Conservation (phyloP, 164 flowering plant genomes). For the Chloranthus sessilifolius region DNA sequence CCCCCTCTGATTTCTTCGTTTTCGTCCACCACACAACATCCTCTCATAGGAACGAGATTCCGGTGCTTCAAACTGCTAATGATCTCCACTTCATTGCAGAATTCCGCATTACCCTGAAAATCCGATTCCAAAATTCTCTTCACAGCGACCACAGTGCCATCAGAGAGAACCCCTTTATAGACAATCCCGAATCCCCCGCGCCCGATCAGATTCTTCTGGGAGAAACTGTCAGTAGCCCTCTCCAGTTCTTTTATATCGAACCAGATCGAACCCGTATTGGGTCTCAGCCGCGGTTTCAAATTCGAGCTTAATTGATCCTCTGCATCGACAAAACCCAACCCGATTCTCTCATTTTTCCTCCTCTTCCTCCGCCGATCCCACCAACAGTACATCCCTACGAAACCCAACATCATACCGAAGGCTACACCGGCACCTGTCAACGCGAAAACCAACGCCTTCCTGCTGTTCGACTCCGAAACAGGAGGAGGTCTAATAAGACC, state of each 20-base stretch:
- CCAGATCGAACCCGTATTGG: constrained; percentile 59
- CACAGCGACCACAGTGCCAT: constrained; percentile 59
- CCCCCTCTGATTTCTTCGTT: constrained; percentile 20
- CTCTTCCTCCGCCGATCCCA: constrained; percentile 24
- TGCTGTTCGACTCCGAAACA: constrained; percentile 6
- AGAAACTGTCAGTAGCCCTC: constrained; percentile 55
- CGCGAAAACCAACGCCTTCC: constrained; percentile 27
- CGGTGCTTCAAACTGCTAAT: constrained; percentile 65
- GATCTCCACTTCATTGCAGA: constrained; percentile 71
- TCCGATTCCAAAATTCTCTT: constrained; percentile 59
- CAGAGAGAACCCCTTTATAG: constrained; percentile 50
- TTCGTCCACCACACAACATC: constrained; percentile 52
- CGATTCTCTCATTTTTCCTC: not conserved
- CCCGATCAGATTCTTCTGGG: constrained; percentile 56
- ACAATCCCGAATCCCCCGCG: constrained; percentile 66
- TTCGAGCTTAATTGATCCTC: constrained; percentile 29
- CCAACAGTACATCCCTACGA: constrained; percentile 37
- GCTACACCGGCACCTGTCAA: constrained; percentile 44
- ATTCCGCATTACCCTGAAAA: constrained; percentile 52
- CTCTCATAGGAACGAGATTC: constrained; percentile 63
- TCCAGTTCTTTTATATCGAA: constrained; percentile 56
- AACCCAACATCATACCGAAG: constrained; percentile 22
- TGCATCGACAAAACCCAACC: constrained; percentile 8
- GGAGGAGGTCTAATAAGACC: constrained; percentile 6
- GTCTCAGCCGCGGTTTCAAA: constrained; percentile 34